Base-by-base conservation (phyloP, 2,329 filamentous ascomycete species). In the Fusarium sp. region DNA sequence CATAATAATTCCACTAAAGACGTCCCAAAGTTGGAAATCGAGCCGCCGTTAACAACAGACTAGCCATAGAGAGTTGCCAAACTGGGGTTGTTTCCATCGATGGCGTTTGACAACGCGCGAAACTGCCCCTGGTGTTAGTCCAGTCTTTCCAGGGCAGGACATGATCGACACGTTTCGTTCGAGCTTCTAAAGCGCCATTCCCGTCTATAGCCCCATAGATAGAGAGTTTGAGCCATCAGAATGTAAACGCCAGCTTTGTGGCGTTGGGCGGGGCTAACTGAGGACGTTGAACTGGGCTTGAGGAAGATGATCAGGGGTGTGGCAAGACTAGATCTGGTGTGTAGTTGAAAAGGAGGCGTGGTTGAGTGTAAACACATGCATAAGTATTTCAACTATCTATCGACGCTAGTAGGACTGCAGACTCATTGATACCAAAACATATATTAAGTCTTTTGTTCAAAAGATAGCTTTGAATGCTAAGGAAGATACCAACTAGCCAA, bases 221-320 rank as follows among this genome's bases (percentile, higher is more conserved):
- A 47, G 12, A 40, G 13, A 11, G 39, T 61, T 53, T 58, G 9
- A 12, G 12, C 60, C 34, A 47, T 32, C 7, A 13, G 40, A 47
- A 65, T 29, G 24, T 25, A 61, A 52, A 53, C 61, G 46, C 61
- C 56, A 58, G 12, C 6, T 25, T 56, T 26, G 7, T 29, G 15
- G 12, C 15, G 29, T 41, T 43, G 28, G 13, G 26, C 24, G 40
- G 44, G 43, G 32, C 19, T 45, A 39, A 24, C 3, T 8, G 24
- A 7, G 8, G 7, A 28, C 11, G 29, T 34, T 45, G 9, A 25
- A 25, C 15, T 15, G 26, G 15, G 35, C 26, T 9, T 49, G 5
- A 11, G 10, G 9, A 25, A 29, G 29, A 34, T 53, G 36, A 28
- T 13, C 31, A 40, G 43, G 47, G 28, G 43, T 24, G 22, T 10